Conservation (phyloP, 2,329 filamentous ascomycete species). For the Colletotrichum gigasporum region DNA sequence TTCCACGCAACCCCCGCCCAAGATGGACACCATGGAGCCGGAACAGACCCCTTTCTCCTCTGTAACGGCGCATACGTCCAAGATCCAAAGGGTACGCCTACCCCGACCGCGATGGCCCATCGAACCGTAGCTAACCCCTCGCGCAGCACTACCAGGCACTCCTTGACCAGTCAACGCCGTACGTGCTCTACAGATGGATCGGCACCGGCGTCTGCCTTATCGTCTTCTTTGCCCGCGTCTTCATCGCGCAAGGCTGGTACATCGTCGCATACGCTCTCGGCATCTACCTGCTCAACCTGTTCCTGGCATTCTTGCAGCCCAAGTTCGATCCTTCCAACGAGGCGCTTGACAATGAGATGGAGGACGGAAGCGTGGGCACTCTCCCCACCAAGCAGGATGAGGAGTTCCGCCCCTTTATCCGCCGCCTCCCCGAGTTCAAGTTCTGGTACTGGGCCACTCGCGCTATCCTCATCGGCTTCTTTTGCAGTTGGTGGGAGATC, state of each 20-base stretch:
- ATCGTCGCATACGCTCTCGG: slow-evolving; percentile 98
- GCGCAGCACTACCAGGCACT: slow-evolving; percentile 90
- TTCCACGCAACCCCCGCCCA: slow-evolving; percentile 28
- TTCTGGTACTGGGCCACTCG: slow-evolving; percentile 98
- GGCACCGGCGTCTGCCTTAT: slow-evolving; percentile 80
- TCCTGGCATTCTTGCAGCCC: slow-evolving; percentile 96
- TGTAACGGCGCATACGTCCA: slow-evolving; percentile 85
- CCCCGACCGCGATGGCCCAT: background rate
- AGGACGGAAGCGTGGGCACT: slow-evolving; percentile 84
- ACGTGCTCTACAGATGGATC: slow-evolving; percentile 88
- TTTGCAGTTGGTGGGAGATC: slow-evolving; percentile 91
- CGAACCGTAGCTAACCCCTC: slow-evolving; percentile 33
- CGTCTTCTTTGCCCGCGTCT: slow-evolving; percentile 88
- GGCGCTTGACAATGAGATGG: slow-evolving; percentile 90
- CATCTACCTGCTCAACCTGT: slow-evolving; percentile 98
- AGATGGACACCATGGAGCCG: slow-evolving; percentile 87
- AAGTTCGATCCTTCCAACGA: slow-evolving; percentile 99
- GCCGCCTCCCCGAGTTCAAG: slow-evolving; percentile 97
- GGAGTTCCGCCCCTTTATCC: slow-evolving; percentile 97
- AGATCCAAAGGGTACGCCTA: slow-evolving; percentile 71
- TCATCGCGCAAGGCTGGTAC: slow-evolving; percentile 97
- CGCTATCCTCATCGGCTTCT: slow-evolving; percentile 82
- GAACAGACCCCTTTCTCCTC: slow-evolving; percentile 93
- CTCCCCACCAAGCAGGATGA: slow-evolving; percentile 96
- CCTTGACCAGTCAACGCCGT: slow-evolving; percentile 93